Percentiles rank a stretch among this genome's conserved stretches.
These are phyloP conservation scores for Chlorella sp. DNA, from an alignment of 139 green algal species.

Conservation along the genomic window DNA sequence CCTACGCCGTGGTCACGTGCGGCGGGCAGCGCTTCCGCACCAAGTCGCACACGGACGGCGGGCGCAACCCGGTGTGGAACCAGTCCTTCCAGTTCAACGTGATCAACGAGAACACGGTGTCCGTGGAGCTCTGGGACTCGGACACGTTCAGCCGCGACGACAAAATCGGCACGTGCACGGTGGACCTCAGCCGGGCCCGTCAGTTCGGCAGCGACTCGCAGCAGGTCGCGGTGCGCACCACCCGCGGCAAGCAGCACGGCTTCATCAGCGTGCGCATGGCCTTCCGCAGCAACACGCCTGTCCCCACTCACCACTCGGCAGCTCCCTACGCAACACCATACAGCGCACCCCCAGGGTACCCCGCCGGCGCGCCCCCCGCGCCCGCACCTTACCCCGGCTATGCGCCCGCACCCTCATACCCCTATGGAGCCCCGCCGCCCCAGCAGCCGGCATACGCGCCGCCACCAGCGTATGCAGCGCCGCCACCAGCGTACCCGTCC, in stretches of 20 bases:
- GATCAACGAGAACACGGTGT: conserved; percentile 9
- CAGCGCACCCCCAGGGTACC: too few species aligned
- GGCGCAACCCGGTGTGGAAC: conserved; percentile 11
- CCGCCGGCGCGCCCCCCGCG: too few species aligned
- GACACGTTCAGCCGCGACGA: conserved; percentile 7
- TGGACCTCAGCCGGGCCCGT: neutral
- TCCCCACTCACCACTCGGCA: too few species aligned
- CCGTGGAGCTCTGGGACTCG: conserved; percentile 1
- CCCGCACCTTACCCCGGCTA: too few species aligned
- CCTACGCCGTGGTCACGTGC: conserved; percentile 2
- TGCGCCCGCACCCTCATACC: neutral
- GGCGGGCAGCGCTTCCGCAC: neutral
- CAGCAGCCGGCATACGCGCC: neutral
- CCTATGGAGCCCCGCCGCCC: neutral
- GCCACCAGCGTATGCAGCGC: neutral
- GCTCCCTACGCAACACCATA: neutral
- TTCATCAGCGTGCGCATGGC: neutral
- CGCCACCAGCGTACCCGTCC: neutral
- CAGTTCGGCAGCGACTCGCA: neutral
- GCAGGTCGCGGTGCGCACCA: neutral
- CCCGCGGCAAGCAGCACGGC: neutral
- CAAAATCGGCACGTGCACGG: conserved; percentile 1
- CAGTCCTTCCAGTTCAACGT: conserved; percentile 14
- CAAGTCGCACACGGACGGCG: conserved; percentile 1
- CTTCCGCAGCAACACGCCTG: too few species aligned